Evolutionary conservation across 257 asterid species (phyloP).

Genomic region (Solanum gracilifrons): DNA sequence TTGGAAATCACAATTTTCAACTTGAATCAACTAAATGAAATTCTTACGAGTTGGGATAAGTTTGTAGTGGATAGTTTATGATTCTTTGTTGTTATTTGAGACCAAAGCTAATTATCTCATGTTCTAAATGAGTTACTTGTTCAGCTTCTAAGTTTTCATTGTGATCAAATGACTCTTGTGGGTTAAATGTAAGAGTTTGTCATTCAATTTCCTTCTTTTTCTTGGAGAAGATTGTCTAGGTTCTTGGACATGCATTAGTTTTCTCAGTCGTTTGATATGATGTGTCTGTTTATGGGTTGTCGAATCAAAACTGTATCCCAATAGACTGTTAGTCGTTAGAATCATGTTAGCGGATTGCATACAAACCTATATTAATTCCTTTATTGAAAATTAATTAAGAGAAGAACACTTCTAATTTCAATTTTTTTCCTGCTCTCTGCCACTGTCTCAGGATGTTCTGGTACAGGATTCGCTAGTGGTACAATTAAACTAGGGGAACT

Average conservation of each 20-base stretch:
- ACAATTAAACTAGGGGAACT: slow-evolving; percentile 59
- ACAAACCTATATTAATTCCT: not conserved
- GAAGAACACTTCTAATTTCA: not conserved
- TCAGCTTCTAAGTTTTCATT: not conserved
- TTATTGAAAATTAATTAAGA: not conserved
- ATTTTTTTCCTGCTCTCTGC: not conserved
- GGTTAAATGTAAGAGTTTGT: not conserved
- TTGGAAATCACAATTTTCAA: not conserved
- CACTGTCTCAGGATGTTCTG: slow-evolving; percentile 19
- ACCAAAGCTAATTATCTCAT: not conserved
- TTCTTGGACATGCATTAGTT: not conserved
- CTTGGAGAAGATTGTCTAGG: not conserved
- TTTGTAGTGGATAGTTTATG: not conserved
- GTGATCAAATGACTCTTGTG: not conserved
- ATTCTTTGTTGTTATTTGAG: not conserved
- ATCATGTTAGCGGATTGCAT: not conserved
- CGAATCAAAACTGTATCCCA: not conserved
- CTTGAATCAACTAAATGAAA: not conserved
- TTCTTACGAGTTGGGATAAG: not conserved
- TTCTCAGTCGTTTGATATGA: not conserved
- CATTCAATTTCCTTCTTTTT: not conserved
- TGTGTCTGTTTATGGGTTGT: not conserved
- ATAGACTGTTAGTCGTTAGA: not conserved
- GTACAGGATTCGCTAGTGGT: slow-evolving; percentile 58
- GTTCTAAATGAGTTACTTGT: not conserved